Evolutionary conservation across 2,329 filamentous ascomycete genomes (phyloP).

Genomic region (Chrysoporthe cubensis): DNA sequence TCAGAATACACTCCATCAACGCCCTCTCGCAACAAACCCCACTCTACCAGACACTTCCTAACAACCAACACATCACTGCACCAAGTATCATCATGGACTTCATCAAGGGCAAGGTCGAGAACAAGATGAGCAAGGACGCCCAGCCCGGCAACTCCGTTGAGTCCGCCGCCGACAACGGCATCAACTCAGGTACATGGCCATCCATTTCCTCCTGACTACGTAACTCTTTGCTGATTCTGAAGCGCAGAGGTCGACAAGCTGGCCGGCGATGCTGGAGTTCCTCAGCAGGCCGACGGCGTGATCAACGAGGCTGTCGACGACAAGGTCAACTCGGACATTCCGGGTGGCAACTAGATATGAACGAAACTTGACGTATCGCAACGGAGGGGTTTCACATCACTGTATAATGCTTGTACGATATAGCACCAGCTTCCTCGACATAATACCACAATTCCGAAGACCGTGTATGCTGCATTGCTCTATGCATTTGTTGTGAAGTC

Average conservation of each 20-base stretch:
- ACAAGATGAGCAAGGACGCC: conserved; percentile 29
- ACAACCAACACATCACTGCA: not conserved
- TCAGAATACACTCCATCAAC: not conserved
- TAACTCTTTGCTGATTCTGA: not conserved
- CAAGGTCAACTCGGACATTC: conserved; percentile 32
- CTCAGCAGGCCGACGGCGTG: conserved; percentile 21
- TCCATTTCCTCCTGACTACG: not conserved
- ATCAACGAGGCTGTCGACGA: conserved; percentile 29
- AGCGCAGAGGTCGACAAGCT: conserved; percentile 29
- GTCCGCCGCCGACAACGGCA: conserved; percentile 28
- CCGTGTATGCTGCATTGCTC: not conserved
- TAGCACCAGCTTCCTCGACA: not conserved
- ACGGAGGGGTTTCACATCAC: not conserved
- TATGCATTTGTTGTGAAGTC: not conserved
- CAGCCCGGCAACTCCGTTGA: conserved; percentile 31
- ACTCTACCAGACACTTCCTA: not conserved
- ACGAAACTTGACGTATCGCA: not conserved
- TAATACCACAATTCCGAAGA: not conserved
- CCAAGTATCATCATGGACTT: conserved; percentile 16
- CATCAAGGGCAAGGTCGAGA: conserved; percentile 23
- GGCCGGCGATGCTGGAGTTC: conserved; percentile 28
- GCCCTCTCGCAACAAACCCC: not conserved
- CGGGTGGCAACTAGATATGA: conserved; percentile 29
- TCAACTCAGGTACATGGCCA: conserved; percentile 28
- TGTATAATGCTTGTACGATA: not conserved